These are phyloP conservation scores for Phylloboletellus chloephorus DNA, from an alignment of 1,284 basidiomycete species.

Conservation along the genomic window DNA sequence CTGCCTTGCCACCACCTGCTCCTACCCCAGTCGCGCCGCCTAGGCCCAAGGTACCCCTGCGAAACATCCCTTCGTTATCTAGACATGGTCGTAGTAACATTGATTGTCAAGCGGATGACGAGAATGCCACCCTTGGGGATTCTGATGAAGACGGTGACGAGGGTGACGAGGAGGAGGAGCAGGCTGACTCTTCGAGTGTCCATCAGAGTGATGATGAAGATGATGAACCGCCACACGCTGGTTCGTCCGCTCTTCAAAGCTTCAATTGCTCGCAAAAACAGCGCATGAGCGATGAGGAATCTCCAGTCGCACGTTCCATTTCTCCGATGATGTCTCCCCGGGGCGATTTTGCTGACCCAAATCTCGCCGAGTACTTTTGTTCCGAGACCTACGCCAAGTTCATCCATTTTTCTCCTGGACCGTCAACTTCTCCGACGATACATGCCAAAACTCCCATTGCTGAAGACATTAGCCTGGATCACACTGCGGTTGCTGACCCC, in stretches of 20 bases:
- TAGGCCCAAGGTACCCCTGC: conserved; percentile 30
- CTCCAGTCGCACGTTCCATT: conserved; percentile 3
- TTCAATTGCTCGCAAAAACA: conserved; percentile 18
- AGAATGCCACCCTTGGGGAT: conserved; percentile 35
- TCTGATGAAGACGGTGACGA: conserved; percentile 36
- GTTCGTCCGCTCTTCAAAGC: conserved; percentile 18
- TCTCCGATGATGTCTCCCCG: conserved; percentile 5
- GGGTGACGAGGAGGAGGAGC: conserved; percentile 31
- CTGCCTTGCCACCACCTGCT: conserved; percentile 16
- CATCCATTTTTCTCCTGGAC: conserved; percentile 9
- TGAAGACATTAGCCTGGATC: conserved; percentile 3
- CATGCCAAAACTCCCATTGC: conserved; percentile 7
- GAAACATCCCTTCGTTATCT: conserved; percentile 47
- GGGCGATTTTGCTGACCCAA: conserved; percentile 6
- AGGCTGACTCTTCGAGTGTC: conserved; percentile 20
- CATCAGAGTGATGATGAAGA: conserved; percentile 36
- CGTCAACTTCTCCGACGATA: conserved; percentile 9
- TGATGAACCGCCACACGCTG: conserved; percentile 18
- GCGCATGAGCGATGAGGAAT: conserved; percentile 7
- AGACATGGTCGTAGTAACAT: conserved; percentile 37
- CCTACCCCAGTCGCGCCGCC: conserved; percentile 18
- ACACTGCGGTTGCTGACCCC: conserved; percentile 5
- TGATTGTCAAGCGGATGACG: conserved; percentile 37
- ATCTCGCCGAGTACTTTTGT: conserved; percentile 28
- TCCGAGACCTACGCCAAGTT: conserved; percentile 20